Conservation (phyloP, 2,329 filamentous ascomycete species). For the Arthrobotrys megalospora region DNA sequence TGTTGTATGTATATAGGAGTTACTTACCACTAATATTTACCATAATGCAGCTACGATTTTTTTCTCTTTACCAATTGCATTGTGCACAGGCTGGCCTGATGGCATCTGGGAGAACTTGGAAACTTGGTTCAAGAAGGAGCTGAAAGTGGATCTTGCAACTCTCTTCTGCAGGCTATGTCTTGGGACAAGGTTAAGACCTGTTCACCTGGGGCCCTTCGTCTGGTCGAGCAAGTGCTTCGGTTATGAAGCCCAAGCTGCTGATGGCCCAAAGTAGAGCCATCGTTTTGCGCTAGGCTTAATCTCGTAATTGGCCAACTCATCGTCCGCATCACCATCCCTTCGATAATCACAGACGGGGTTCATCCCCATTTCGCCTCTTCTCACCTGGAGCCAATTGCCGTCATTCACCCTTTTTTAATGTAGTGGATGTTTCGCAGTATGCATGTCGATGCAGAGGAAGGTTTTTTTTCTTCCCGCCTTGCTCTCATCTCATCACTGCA, state of each 20-base stretch:
- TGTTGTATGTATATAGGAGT: constrained; percentile 40
- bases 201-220: constrained; percentile 43
- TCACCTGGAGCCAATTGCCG: constrained; percentile 53
- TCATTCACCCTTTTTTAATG: constrained; percentile 48
- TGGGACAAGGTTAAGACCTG: constrained; percentile 57
- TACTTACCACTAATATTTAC: constrained; percentile 34
- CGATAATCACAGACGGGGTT: constrained; percentile 58
- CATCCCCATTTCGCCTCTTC: constrained; percentile 50
- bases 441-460: constrained; percentile 56
- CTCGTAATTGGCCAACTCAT: constrained; percentile 61
- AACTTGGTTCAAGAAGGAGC: constrained; percentile 36
- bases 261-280: constrained; percentile 48
- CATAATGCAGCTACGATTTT: constrained; percentile 30
- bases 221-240: constrained; percentile 41
- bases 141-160: constrained; percentile 57
- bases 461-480: constrained; percentile 48
- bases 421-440: constrained; percentile 60
- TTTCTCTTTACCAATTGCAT: constrained; percentile 10
- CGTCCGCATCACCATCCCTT: constrained; percentile 60
- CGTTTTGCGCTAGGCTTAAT: constrained; percentile 47
- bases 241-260: constrained; percentile 54
- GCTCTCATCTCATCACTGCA: constrained; percentile 60
- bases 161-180: constrained; percentile 56
- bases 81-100: constrained; percentile 49
- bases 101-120: constrained; percentile 19